Base-by-base conservation (phyloP, 108 stramenopile species). In the Chaetoceros muelleri region DNA sequence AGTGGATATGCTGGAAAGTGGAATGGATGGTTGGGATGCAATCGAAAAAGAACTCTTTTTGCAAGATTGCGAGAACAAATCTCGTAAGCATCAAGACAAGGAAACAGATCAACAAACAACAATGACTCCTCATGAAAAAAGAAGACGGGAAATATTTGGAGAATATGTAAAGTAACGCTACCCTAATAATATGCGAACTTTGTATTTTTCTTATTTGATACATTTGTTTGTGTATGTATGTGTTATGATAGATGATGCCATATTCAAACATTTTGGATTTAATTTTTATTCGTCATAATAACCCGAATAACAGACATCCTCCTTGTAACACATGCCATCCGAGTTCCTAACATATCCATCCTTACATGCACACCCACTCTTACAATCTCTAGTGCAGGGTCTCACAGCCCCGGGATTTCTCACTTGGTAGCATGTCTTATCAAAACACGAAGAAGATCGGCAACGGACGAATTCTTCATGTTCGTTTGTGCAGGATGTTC, bases 231-330 rank as follows among this genome's bases (percentile, higher is more conserved):
- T n/a, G n/a, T n/a, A n/a, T n/a, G n/a, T n/a, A n/a, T n/a, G n/a
- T n/a, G n/a, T n/a, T n/a, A n/a, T n/a, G n/a, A n/a, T n/a, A n/a
- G n/a, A n/a, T n/a, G n/a, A n/a, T n/a, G n/a, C n/a, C n/a, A n/a
- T n/a, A n/a, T n/a, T n/a, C n/a, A n/a, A n/a, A n/a, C n/a, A n/a
- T n/a, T n/a, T n/a, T n/a, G n/a, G n/a, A n/a, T n/a, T n/a, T n/a
- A n/a, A n/a, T n/a, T n/a, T n/a, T n/a, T n/a, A n/a, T n/a, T n/a
- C n/a, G n/a, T n/a, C n/a, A n/a, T n/a, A n/a, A n/a, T n/a, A n/a
- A 61, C 1, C 46, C 61, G n/a, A n/a, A 68, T 26, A 54, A 68
- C 30, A 46, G 62, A 24, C 27, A 24, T 16, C 58, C 60, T 0
- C 58, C 52, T 40, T 13, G 13, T 40, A 40, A 40, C 34, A 40